phyloP scores from a whole-genome alignment of 495 filamentous ascomycete genomes.

The Neurospora sp. region DNA sequence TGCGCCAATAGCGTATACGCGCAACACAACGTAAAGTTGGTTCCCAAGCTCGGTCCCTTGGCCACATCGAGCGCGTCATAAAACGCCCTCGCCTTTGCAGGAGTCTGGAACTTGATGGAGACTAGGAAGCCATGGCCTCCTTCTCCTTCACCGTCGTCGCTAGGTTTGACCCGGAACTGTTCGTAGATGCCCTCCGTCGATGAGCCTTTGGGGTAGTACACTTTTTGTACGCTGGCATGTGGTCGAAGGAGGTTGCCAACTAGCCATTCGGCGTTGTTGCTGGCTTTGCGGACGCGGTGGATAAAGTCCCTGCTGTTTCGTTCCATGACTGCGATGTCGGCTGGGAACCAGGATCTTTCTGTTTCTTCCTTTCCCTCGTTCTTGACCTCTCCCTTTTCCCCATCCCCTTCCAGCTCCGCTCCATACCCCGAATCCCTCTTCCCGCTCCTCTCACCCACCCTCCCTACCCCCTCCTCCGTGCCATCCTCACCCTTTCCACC shows the following conservation, averaged over 20 bases:
- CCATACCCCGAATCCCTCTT: neutral
- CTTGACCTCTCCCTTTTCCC: too few species aligned
- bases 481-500: too few species aligned
- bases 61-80: constrained; percentile 16
- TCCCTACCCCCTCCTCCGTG: neutral
- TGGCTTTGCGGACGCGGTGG: constrained; percentile 2
- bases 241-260: neutral
- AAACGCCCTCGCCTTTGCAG: constrained; percentile 9
- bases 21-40: constrained; percentile 22
- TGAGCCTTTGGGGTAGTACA: constrained; percentile 16
- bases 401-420: neutral
- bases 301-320: constrained; percentile 13
- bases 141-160: rapidly evolving
- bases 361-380: neutral
- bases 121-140: constrained; percentile 15
- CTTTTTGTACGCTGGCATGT: constrained; percentile 1
- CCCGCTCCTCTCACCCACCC: neutral
- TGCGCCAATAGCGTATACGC: constrained; percentile 20
- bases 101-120: constrained; percentile 9
- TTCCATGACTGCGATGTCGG: constrained; percentile 14
- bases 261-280: constrained; percentile 7
- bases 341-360: constrained; percentile 8
- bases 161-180: neutral
- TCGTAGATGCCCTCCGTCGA: constrained; percentile 10
- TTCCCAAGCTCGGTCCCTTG: constrained; percentile 23